Percentiles rank a stretch among this genome's conserved stretches.
phyloP scores from a whole-genome alignment of 2,329 filamentous ascomycete genomes.

The Chaetomium olivaceum region DNA sequence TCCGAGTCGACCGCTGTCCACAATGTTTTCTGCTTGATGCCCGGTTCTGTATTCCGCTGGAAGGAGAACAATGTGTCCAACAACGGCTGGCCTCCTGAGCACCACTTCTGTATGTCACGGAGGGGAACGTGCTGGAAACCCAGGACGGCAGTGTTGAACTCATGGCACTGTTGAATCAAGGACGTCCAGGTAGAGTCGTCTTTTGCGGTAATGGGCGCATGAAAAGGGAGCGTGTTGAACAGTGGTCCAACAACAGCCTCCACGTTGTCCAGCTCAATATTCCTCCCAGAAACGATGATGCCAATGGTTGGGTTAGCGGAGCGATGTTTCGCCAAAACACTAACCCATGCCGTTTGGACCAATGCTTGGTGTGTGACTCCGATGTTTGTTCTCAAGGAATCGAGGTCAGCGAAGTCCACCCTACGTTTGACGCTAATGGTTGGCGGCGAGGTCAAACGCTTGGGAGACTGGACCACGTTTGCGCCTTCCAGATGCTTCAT shows the following conservation, averaged over 20 bases:
- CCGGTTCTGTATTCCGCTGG: slow-evolving; percentile 52
- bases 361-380: slow-evolving; percentile 78
- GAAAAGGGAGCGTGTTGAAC: slow-evolving; percentile 86
- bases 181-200: slow-evolving; percentile 53
- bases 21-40: slow-evolving; percentile 38
- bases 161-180: slow-evolving; percentile 65
- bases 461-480: slow-evolving; percentile 31
- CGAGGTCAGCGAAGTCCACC: slow-evolving; percentile 48
- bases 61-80: slow-evolving; percentile 87
- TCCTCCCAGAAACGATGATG: slow-evolving; percentile 75
- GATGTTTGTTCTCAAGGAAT: slow-evolving; percentile 56
- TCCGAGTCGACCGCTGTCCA: slow-evolving; percentile 58
- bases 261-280: slow-evolving; percentile 64
- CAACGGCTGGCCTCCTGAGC: slow-evolving; percentile 57
- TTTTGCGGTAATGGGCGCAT: slow-evolving; percentile 32
- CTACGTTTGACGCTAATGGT: slow-evolving; percentile 34
- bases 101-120: slow-evolving; percentile 79
- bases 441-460: slow-evolving; percentile 22
- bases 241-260: slow-evolving; percentile 75
- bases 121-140: slow-evolving; percentile 78
- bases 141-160: slow-evolving; percentile 67
- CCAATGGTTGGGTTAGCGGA: slow-evolving; percentile 58
- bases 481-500: slow-evolving; percentile 50
- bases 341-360: slow-evolving; percentile 72
- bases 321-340: slow-evolving; percentile 55